Conservation (phyloP, 768 basidiomycete genomes). For the Lanmaoa rubissima region DNA sequence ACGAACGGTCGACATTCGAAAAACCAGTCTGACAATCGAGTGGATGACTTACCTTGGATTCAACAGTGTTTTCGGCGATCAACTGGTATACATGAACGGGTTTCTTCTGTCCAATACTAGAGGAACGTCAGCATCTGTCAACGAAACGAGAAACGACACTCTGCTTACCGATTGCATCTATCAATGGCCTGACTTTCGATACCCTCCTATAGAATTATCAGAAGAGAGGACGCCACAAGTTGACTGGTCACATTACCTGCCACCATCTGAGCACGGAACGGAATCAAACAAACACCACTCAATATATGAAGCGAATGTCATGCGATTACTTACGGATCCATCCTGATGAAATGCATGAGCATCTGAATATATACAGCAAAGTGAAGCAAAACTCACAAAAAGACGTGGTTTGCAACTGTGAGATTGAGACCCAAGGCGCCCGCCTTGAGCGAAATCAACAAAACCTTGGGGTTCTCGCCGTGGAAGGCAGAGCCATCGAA, state of each 20-base stretch:
- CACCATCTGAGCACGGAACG: slow-evolving; percentile 56
- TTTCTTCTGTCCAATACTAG: slow-evolving; percentile 76
- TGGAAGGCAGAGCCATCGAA: slow-evolving; percentile 23
- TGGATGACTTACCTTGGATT: slow-evolving; percentile 62
- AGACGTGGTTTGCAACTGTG: slow-evolving; percentile 87
- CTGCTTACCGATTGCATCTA: slow-evolving; percentile 61
- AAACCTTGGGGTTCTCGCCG: slow-evolving; percentile 63
- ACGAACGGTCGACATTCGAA: background rate
- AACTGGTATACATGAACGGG: slow-evolving; percentile 85
- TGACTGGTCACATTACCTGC: slow-evolving; percentile 45
- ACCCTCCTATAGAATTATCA: slow-evolving; percentile 50
- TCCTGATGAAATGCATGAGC: slow-evolving; percentile 40
- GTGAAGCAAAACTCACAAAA: slow-evolving; percentile 49
- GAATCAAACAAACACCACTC: slow-evolving; percentile 6
- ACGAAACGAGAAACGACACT: background rate
- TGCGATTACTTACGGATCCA: slow-evolving; percentile 69
- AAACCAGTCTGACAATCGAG: background rate
- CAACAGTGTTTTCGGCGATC: slow-evolving; percentile 87
- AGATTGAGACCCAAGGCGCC: slow-evolving; percentile 86
- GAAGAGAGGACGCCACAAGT: slow-evolving; percentile 3
- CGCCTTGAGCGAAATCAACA: slow-evolving; percentile 85
- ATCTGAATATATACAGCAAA: background rate
- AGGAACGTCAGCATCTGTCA: slow-evolving; percentile 4
- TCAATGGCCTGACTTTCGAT: slow-evolving; percentile 86
- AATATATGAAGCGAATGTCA: slow-evolving; percentile 8